phyloP scores from a whole-genome alignment of 2,329 filamentous ascomycete species.

The Colletotrichum falcatum region DNA sequence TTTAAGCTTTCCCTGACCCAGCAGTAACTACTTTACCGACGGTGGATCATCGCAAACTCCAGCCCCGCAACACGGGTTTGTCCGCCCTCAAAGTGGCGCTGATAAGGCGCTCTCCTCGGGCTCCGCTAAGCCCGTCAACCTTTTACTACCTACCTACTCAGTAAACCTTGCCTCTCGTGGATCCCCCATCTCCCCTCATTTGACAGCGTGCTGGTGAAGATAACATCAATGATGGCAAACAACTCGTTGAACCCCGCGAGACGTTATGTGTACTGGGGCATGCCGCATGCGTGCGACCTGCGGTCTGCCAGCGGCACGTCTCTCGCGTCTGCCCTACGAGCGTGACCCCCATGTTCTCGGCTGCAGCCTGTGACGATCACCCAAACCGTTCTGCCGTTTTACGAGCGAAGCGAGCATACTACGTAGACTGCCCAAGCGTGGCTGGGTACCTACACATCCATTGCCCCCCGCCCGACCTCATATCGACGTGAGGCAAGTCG shows the following conservation, averaged over 20 bases:
- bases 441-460: neutral
- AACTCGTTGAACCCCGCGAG: neutral
- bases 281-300: neutral
- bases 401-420: neutral
- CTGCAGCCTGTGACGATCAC: neutral
- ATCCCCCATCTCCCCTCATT: neutral
- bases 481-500: neutral
- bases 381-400: neutral
- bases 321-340: neutral
- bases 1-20: conserved; percentile 20
- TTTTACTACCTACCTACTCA: too few species aligned
- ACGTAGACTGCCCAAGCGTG: neutral
- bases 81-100: neutral
- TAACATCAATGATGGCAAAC: neutral
- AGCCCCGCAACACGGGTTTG: neutral
- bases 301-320: neutral
- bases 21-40: neutral
- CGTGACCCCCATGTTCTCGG: neutral
- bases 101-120: conserved; percentile 7
- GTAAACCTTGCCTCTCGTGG: too few species aligned
- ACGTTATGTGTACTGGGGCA: neutral
- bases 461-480: neutral
- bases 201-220: neutral
- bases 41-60: conserved; percentile 6
- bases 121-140: conserved; percentile 14